phyloP scores from a whole-genome alignment of 1,139 yeast genomes.

The Debaryomyces singareniensis region DNA sequence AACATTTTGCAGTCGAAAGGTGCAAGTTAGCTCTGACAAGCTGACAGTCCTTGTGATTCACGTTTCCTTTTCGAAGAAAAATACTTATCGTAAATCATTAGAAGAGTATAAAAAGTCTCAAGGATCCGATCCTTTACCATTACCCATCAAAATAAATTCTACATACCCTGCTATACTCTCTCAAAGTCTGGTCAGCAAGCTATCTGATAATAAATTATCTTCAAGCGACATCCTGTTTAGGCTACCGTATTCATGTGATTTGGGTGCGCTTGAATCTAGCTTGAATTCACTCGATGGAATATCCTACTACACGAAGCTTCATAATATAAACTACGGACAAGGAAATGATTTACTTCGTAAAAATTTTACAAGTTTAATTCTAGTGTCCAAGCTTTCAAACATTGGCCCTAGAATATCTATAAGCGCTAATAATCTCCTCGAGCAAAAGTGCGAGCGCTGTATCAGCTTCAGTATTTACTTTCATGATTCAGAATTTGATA shows the following conservation, averaged over 20 bases:
- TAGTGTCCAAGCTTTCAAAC: not conserved
- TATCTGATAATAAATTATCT: not conserved
- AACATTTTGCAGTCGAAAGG: constrained; percentile 52
- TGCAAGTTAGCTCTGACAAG: constrained; percentile 50
- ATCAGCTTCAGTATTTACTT: constrained; percentile 67
- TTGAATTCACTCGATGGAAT: not conserved
- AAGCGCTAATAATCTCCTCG: not conserved
- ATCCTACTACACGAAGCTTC: not conserved
- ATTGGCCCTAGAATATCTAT: too few species aligned
- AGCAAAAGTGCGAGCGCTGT: constrained; percentile 20
- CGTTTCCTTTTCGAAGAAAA: constrained; percentile 41
- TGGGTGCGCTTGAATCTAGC: too few species aligned
- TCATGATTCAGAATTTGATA: constrained; percentile 50
- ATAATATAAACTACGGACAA: too few species aligned
- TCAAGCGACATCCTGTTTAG: too few species aligned
- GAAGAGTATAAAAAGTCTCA: constrained; percentile 20
- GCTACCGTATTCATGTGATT: too few species aligned
- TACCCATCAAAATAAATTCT: too few species aligned
- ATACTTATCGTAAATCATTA: constrained; percentile 19
- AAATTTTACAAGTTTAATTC: not conserved
- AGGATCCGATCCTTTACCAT: too few species aligned
- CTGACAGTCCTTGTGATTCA: constrained; percentile 46
- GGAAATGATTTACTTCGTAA: too few species aligned
- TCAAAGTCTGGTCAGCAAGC: constrained; percentile 8
- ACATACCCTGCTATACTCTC: constrained; percentile 28